A percentile compares a stretch with the other conserved stretches of the same genome.
Evolutionary conservation across 116 monocot species (phyloP).

Genomic region (Dioscorea cayenensis): DNA sequence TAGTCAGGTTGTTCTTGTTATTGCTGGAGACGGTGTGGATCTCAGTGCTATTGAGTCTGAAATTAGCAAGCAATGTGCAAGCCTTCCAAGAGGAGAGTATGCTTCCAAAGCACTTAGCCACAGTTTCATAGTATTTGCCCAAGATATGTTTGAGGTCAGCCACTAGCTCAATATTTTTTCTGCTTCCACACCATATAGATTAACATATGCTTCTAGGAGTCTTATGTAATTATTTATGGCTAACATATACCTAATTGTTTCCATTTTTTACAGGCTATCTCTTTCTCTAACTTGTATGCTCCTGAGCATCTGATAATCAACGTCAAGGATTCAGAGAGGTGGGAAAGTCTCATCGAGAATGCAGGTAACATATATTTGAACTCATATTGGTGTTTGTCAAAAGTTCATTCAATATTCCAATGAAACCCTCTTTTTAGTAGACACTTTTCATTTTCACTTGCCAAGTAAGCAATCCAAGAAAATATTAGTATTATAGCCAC

Average conservation of each 20-base stretch:
- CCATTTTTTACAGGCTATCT: conserved; percentile 51
- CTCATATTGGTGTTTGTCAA: neutral
- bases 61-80: conserved; percentile 62
- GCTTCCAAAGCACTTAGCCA: conserved; percentile 87
- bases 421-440: too few species aligned
- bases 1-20: conserved; percentile 95
- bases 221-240: neutral
- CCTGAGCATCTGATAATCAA: conserved; percentile 96
- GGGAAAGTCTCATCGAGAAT: conserved; percentile 84
- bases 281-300: conserved; percentile 96
- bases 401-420: too few species aligned
- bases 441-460: too few species aligned
- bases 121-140: conserved; percentile 70
- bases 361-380: conserved; percentile 46
- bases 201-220: too few species aligned
- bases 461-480: too few species aligned
- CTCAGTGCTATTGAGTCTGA: conserved; percentile 59
- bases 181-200: too few species aligned
- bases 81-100: conserved; percentile 84
- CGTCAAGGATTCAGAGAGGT: conserved; percentile 72
- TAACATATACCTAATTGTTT: neutral
- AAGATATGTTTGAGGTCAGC: conserved; percentile 75
- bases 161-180: neutral
- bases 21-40: conserved; percentile 75
- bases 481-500: too few species aligned